phyloP scores from a whole-genome alignment of 495 filamentous ascomycete genomes.

The Trichocladium antarcticum region DNA sequence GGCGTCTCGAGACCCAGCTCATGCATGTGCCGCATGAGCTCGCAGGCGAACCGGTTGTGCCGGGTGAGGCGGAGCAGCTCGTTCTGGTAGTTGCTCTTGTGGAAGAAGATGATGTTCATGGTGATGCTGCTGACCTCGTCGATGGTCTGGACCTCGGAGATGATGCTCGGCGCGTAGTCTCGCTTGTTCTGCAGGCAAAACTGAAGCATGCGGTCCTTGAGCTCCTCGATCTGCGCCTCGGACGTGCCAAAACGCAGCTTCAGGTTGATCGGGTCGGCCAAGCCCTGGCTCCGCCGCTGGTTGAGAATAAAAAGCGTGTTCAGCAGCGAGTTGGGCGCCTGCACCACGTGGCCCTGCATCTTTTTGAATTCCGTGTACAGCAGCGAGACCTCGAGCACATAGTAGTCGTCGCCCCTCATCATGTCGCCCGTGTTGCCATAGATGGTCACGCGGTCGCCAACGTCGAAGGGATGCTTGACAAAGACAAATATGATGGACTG shows the following conservation, averaged over 20 bases:
- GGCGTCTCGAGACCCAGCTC: slow-evolving; percentile 86
- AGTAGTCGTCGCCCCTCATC: slow-evolving; percentile 81
- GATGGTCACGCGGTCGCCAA: slow-evolving; percentile 83
- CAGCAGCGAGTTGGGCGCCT: slow-evolving; percentile 88
- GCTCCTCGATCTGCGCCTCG: slow-evolving; percentile 70
- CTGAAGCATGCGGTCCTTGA: slow-evolving; percentile 71
- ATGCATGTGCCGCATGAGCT: slow-evolving; percentile 73
- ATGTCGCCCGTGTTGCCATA: slow-evolving; percentile 78
- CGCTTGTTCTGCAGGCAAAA: slow-evolving; percentile 81
- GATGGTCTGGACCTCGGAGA: slow-evolving; percentile 70
- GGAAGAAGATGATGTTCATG: slow-evolving; percentile 93
- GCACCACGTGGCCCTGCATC: slow-evolving; percentile 90
- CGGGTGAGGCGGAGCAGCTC: slow-evolving; percentile 80
- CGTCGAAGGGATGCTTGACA: slow-evolving; percentile 96
- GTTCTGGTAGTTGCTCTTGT: slow-evolving; percentile 87
- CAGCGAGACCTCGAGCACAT: slow-evolving; percentile 89
- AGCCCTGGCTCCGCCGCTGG: slow-evolving; percentile 75
- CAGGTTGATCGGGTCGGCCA: slow-evolving; percentile 79
- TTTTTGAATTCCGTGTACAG: slow-evolving; percentile 98
- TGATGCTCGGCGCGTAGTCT: slow-evolving; percentile 80
- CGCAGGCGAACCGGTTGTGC: slow-evolving; percentile 91
- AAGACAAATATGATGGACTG: slow-evolving; percentile 89
- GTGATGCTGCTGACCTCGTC: slow-evolving; percentile 54
- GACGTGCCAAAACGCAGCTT: slow-evolving; percentile 83
- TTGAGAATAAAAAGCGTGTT: slow-evolving; percentile 93